phyloP scores from a whole-genome alignment of 1,139 yeast genomes.

The Pneumocystis canis region DNA sequence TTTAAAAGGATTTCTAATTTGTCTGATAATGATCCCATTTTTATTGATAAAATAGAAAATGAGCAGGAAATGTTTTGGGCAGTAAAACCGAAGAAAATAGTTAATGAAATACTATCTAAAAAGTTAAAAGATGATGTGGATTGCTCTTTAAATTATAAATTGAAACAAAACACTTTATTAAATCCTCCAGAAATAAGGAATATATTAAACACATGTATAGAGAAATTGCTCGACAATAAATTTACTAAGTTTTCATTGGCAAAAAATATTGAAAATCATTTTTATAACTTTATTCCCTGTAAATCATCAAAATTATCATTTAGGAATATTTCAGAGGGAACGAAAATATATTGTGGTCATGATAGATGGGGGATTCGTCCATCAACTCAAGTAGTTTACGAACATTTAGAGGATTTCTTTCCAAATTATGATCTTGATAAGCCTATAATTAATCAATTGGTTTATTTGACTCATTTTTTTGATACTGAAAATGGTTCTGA shows the following conservation, averaged over 20 bases:
- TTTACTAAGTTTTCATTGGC: conserved; percentile 8
- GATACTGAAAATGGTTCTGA: not conserved
- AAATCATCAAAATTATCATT: not conserved
- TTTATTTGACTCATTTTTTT: conserved; percentile 19
- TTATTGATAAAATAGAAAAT: not conserved
- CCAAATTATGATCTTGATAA: conserved; percentile 87
- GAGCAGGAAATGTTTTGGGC: conserved; percentile 5
- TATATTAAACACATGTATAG: not conserved
- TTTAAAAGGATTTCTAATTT: not conserved
- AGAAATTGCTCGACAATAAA: not conserved
- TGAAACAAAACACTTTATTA: not conserved
- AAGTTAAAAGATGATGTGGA: not conserved
- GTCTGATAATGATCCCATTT: not conserved
- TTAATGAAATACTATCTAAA: not conserved
- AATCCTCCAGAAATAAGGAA: not conserved
- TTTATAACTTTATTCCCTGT: not conserved
- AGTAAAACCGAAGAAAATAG: not conserved
- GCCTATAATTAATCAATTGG: conserved; percentile 64
- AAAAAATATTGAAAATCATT: not conserved
- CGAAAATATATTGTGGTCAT: not conserved
- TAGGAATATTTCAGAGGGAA: not conserved
- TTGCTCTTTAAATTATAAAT: not conserved
- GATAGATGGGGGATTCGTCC: conserved; percentile 56
- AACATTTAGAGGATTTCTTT: conserved; percentile 79
- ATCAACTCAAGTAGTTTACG: conserved; percentile 83